Evolutionary conservation across 345 rosid species (phyloP).

Genomic region (Syzygium aqueum): DNA sequence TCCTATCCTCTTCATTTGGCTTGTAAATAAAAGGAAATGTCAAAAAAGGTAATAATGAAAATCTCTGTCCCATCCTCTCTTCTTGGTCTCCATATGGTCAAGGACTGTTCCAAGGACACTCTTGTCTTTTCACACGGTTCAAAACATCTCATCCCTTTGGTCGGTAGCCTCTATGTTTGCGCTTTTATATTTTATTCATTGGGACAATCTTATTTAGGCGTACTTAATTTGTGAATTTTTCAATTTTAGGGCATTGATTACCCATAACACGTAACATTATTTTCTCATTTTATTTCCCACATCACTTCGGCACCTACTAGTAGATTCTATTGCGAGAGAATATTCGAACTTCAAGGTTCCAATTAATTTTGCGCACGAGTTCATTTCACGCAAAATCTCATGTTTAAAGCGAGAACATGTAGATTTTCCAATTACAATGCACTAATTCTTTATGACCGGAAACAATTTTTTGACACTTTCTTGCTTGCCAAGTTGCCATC

Average conservation of each 20-base stretch:
- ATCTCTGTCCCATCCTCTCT: background rate
- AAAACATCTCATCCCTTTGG: background rate
- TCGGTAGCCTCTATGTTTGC: background rate
- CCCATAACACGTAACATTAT: background rate
- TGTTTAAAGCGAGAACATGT: too few species aligned
- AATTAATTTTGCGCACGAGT: accelerated
- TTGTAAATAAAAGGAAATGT: background rate
- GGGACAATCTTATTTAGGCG: background rate
- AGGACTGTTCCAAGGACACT: background rate
- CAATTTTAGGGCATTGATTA: background rate
- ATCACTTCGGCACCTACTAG: background rate
- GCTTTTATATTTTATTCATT: background rate
- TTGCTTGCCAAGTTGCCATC: too few species aligned
- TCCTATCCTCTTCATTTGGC: background rate
- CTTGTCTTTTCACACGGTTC: background rate
- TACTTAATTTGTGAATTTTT: background rate
- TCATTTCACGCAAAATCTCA: background rate
- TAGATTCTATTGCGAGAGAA: background rate
- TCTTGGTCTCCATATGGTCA: background rate
- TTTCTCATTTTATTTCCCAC: accelerated
- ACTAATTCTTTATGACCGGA: too few species aligned
- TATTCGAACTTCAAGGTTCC: background rate
- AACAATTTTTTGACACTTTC: too few species aligned
- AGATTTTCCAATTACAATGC: too few species aligned
- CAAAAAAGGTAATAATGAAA: background rate